Evolutionary conservation across 768 basidiomycete genomes (phyloP).

Genomic region (Macrolepiota dolichaula): DNA sequence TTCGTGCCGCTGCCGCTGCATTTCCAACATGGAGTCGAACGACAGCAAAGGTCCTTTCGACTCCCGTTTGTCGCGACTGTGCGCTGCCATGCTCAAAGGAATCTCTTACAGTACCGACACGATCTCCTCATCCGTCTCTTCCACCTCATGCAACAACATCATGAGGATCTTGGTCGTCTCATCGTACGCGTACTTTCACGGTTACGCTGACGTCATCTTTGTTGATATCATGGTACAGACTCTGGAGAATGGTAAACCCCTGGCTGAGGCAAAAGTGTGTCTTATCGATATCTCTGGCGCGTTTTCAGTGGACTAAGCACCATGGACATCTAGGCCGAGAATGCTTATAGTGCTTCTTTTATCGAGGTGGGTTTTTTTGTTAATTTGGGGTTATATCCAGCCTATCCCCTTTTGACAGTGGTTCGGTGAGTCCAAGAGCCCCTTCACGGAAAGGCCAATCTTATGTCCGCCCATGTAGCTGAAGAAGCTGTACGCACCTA

Average conservation of each 20-base stretch:
- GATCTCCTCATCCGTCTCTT: constrained; percentile 81
- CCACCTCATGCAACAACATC: constrained; percentile 74
- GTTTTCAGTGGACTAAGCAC: not conserved
- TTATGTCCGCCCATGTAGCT: constrained; percentile 40
- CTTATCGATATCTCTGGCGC: not conserved
- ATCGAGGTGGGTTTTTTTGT: constrained; percentile 54
- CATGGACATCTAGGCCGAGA: constrained; percentile 62
- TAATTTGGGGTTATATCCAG: not conserved
- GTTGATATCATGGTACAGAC: constrained; percentile 47
- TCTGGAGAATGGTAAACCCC: constrained; percentile 92
- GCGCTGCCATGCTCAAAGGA: not conserved
- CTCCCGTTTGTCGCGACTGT: not conserved
- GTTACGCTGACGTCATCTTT: constrained; percentile 22
- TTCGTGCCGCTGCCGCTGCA: constrained; percentile 74
- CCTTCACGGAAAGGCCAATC: constrained; percentile 1
- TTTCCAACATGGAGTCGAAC: constrained; percentile 87
- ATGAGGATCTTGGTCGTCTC: constrained; percentile 83
- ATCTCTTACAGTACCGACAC: constrained; percentile 59
- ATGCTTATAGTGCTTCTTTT: constrained; percentile 80
- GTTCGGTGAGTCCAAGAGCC: constrained; percentile 56
- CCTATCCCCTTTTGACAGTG: constrained; percentile 43
- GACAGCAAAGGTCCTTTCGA: constrained; percentile 65
- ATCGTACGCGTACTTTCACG: constrained; percentile 51
- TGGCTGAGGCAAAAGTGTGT: constrained; percentile 74
- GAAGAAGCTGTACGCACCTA: constrained; percentile 92